Base-by-base conservation (phyloP, 169 alveolate species). In the Plasmodium gallinaceum region DNA sequence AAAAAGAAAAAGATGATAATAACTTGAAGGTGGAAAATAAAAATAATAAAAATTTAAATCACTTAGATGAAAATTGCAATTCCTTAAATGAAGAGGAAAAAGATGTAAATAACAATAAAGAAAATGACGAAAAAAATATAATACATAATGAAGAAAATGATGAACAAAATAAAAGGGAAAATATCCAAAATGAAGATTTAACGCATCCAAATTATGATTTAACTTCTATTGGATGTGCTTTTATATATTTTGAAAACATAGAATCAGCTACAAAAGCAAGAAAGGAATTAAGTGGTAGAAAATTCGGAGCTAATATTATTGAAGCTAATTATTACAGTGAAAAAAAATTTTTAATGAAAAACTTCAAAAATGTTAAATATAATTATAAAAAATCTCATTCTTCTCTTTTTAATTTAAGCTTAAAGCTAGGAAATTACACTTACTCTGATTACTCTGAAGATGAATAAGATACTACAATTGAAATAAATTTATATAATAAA, bases 271-370 rank as follows among this genome's bases (percentile, higher is more conserved):
- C 94, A 0, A 93, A 90, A 22, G 94, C 95, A 10, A 65, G 95
- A 46, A 93, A 90, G 86, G 95, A 88, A 43, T 61, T 93, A n/a
- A 88, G 92, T 46, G 96, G 96, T 5, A 60, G 96, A 24, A 93
- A 91, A 42, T 93, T 93, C 51, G 92, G 88, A 18, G 94, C 93
- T 2, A 88, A 78, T n/a, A 86, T 92, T 24, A 94, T 93, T 22
- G 96, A 93, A 70, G 96, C 96, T 10, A 94, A 91, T 48, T 93
- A 93, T 32, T 93, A 65, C 64, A 88, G 93, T 16, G 95, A 91
- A 52, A 58, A 86, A n/a, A 66, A 71, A 16, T 93, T 76, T 57
- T 45, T 73, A n/a, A 75, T 85, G 54, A 76, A 88, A 57, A 37
- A 45, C 10, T 93, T 93, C 18, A 70, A 88, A 24, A 71, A 90